Conservation (phyloP, 2,329 filamentous ascomycete genomes). For the Hymenoscyphus fraxineus region DNA sequence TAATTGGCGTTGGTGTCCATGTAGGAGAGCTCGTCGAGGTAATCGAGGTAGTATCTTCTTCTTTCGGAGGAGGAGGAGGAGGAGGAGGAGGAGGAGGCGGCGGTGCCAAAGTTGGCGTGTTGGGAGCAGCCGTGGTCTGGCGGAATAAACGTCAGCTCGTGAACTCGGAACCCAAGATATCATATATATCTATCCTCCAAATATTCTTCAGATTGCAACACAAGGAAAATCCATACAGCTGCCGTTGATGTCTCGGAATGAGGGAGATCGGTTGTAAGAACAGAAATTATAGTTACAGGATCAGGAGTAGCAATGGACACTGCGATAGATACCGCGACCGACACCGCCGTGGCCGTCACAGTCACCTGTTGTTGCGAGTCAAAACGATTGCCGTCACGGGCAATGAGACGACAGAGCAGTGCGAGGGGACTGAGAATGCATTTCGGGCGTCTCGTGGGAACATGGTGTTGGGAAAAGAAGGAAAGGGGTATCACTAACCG, state of each 20-base stretch:
- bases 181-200: conserved; percentile 8
- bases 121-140: neutral
- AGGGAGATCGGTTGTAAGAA: conserved; percentile 14
- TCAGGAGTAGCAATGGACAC: conserved; percentile 20
- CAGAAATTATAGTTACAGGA: conserved; percentile 29
- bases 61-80: conserved; percentile 10
- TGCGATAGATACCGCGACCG: neutral
- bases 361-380: conserved; percentile 33
- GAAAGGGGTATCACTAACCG: conserved; percentile 26
- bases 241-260: conserved; percentile 5
- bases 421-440: conserved; percentile 6
- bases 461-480: neutral
- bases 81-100: neutral
- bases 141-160: neutral
- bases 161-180: neutral
- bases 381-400: conserved; percentile 32
- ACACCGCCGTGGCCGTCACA: conserved; percentile 22
- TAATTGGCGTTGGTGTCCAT: conserved; percentile 37
- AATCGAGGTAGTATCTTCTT: conserved; percentile 4
- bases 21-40: conserved; percentile 19
- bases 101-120: neutral
- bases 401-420: conserved; percentile 11
- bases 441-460: neutral
- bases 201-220: conserved; percentile 34
- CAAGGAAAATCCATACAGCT: conserved; percentile 19